Base-by-base conservation (phyloP, 2,329 filamentous ascomycete genomes). In the Lanzia echinophila region DNA sequence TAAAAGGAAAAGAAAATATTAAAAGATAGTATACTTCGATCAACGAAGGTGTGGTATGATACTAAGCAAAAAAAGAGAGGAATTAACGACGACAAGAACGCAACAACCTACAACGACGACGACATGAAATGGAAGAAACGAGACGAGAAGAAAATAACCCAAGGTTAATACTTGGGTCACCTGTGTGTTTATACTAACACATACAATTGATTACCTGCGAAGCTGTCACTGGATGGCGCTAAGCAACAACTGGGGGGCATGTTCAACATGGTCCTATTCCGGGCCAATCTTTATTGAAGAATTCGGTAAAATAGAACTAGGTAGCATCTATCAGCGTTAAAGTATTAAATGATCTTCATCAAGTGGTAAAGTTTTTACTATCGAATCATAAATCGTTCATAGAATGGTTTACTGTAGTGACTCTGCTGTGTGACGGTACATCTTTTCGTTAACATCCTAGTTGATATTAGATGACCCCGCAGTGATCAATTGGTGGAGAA, bases 11-110 rank as follows among this genome's bases (percentile, higher is more conserved):
- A 57, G 58, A 31, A 48, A 55, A 56, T 63, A 67, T 65, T 62
- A 62, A 69, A 68, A 58, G 66, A 68, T 66, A 64, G 66, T 56
- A 62, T 67, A 65, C 67, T 68, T 65, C 65, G 67, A 62, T 69
- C 67, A 62, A 69, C 66, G 65, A 69, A 69, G 66, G 63, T 68
- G 64, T 56, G 48, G 17, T 41, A 41, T 47, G 55, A 58, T 56
- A 44, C 50, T 49, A 57, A 39, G 46, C 47, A 28, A 28, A 50
- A 47, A 54, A 54, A 22, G 47, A 55, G 42, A 45, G 43, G 49
- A 45, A 58, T 47, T n/a, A 57, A 53, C 50, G 41, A 56, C 31
- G 43, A 55, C 44, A 43, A 57, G 34, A 55, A 50, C n/a, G n/a
- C n/a, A 12, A 50, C 38, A 43, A 22, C 24, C 22, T 13, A 44